phyloP scores from a whole-genome alignment of 768 basidiomycete species.

The Glaciozyma martinii region DNA sequence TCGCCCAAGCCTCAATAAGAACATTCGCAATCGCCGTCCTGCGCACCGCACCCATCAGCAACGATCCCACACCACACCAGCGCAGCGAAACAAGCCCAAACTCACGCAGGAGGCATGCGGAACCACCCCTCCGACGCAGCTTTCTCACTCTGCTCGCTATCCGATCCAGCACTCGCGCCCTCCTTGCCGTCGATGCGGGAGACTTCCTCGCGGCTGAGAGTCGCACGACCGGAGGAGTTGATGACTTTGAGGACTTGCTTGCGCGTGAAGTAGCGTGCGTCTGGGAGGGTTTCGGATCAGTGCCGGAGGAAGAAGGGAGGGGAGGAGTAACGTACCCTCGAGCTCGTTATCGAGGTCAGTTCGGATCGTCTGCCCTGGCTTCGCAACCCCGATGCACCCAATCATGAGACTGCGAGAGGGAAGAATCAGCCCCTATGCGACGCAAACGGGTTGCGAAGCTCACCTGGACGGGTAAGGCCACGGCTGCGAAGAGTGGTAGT shows the following conservation, averaged over 20 bases:
- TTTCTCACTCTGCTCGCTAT: too few species aligned
- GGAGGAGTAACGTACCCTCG: slow-evolving; percentile 51
- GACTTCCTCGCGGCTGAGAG: slow-evolving; percentile 32
- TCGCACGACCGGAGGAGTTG: slow-evolving; percentile 7
- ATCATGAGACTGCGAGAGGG: slow-evolving; percentile 50
- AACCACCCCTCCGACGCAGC: too few species aligned
- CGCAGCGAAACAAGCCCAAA: too few species aligned
- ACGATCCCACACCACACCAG: too few species aligned
- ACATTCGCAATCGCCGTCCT: too few species aligned
- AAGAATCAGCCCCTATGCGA: background rate
- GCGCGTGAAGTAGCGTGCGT: slow-evolving; percentile 81
- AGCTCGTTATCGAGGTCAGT: slow-evolving; percentile 90
- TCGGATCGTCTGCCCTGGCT: slow-evolving; percentile 62
- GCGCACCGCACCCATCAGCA: too few species aligned
- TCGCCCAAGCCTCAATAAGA: too few species aligned
- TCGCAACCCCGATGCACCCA: slow-evolving; percentile 74
- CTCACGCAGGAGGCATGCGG: too few species aligned
- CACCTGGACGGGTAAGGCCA: slow-evolving; percentile 77
- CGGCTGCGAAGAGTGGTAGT: slow-evolving; percentile 24
- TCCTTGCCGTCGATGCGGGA: slow-evolving; percentile 21
- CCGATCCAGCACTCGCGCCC: too few species aligned
- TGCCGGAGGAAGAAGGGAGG: background rate
- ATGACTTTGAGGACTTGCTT: slow-evolving; percentile 61
- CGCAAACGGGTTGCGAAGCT: too few species aligned
- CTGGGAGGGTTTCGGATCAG: slow-evolving; percentile 43